phyloP scores from a whole-genome alignment of 2,329 filamentous ascomycete genomes.

The Cladophialophora psammophila region DNA sequence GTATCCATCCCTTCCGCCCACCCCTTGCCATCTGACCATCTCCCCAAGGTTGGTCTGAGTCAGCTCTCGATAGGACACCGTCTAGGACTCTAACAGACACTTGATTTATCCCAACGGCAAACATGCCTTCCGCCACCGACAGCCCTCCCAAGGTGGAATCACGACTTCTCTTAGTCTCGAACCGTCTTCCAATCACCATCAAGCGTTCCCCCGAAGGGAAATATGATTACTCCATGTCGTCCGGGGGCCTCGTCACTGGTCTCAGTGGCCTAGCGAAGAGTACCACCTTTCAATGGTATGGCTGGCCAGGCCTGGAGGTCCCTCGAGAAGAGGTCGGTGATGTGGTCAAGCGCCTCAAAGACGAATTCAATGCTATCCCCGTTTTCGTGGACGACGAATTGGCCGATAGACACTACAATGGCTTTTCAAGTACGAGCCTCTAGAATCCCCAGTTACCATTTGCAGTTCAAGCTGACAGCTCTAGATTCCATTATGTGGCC shows the following conservation, averaged over 20 bases:
- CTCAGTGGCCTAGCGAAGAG: slow-evolving; percentile 92
- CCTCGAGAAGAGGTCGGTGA: slow-evolving; percentile 79
- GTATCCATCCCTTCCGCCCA: not conserved
- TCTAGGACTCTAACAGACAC: not conserved
- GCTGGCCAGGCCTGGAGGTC: slow-evolving; percentile 93
- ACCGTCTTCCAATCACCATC: slow-evolving; percentile 94
- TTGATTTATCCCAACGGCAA: not conserved
- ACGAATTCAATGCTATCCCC: slow-evolving; percentile 87
- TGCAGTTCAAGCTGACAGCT: slow-evolving; percentile 9
- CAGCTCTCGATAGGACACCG: slow-evolving; percentile 10
- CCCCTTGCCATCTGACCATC: slow-evolving; percentile 4
- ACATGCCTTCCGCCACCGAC: slow-evolving; percentile 37
- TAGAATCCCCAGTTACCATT: not conserved
- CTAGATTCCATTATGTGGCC: slow-evolving; percentile 97
- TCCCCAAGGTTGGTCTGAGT: slow-evolving; percentile 13
- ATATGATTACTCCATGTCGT: slow-evolving; percentile 96
- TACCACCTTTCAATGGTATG: slow-evolving; percentile 97
- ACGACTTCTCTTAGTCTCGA: slow-evolving; percentile 83
- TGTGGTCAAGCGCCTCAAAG: slow-evolving; percentile 79
- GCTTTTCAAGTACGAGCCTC: slow-evolving; percentile 80
- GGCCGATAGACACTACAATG: slow-evolving; percentile 95
- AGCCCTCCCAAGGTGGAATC: slow-evolving; percentile 34
- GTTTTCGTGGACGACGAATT: slow-evolving; percentile 94
- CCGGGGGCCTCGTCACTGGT: slow-evolving; percentile 91
- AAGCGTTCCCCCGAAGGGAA: slow-evolving; percentile 90